A percentile compares a stretch with the other conserved stretches of the same genome.
Evolutionary conservation across 129 eudicot genomes (phyloP).

Genomic region (Artemisia tridentata): DNA sequence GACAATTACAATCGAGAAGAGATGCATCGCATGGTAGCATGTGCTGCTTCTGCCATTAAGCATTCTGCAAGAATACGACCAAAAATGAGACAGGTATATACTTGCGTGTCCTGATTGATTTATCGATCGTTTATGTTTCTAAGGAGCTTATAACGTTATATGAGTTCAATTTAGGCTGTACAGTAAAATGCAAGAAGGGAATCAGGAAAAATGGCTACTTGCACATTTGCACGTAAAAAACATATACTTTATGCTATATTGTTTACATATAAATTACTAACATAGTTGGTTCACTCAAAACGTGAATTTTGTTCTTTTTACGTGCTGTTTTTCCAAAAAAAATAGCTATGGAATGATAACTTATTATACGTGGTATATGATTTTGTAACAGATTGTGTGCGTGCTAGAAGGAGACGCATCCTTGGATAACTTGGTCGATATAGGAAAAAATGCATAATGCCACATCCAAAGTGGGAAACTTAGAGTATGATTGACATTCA

Average conservation of each 20-base stretch:
- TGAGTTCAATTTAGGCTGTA: too few relatives aligned
- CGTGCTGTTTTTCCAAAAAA: too few relatives aligned
- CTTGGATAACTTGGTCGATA: background rate
- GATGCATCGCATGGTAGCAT: conserved; percentile 13
- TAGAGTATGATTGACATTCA: background rate
- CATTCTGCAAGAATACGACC: conserved; percentile 5
- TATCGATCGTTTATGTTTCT: too few relatives aligned
- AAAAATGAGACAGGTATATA: conserved; percentile 5
- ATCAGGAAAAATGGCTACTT: too few relatives aligned
- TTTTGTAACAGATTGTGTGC: conserved; percentile 1
- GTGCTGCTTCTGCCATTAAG: conserved; percentile 6
- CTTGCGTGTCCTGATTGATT: background rate
- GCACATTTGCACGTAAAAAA: too few relatives aligned
- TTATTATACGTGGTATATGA: background rate
- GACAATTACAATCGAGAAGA: background rate
- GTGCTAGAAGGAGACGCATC: conserved; percentile 6
- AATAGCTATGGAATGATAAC: too few relatives aligned
- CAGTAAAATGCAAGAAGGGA: too few relatives aligned
- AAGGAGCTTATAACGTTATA: too few relatives aligned
- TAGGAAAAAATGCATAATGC: background rate
- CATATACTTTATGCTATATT: too few relatives aligned
- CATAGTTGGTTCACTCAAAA: too few relatives aligned
- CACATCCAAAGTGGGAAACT: background rate
- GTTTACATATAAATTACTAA: too few relatives aligned
- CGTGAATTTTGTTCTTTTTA: too few relatives aligned